These are phyloP conservation scores for Cryoendolithus antarcticus DNA, from an alignment of 2,329 filamentous ascomycete genomes.

Conservation along the genomic window DNA sequence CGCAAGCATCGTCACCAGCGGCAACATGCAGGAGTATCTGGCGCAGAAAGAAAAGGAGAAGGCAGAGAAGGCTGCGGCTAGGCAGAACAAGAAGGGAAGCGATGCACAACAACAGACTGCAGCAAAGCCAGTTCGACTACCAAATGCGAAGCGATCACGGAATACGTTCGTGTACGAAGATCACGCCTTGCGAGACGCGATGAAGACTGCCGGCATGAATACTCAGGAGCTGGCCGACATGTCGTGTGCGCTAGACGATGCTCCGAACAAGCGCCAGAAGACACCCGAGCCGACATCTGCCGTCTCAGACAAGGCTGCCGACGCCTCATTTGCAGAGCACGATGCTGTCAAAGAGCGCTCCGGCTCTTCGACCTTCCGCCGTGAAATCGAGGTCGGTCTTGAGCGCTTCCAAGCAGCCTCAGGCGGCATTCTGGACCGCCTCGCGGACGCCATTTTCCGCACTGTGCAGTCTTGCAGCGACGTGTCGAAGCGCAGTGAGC, in stretches of 20 bases:
- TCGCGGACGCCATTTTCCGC: conserved; percentile 72
- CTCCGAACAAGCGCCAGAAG: conserved; percentile 28
- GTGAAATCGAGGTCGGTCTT: conserved; percentile 63
- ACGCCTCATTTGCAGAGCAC: conserved; percentile 12
- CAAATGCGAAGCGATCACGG: conserved; percentile 58
- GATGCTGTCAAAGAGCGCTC: conserved; percentile 14
- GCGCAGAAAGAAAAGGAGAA: conserved; percentile 76
- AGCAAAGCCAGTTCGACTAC: conserved; percentile 48
- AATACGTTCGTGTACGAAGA: conserved; percentile 68
- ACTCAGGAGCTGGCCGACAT: conserved; percentile 37
- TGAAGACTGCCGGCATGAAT: conserved; percentile 38
- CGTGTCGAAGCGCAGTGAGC: conserved; percentile 66
- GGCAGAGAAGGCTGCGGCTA: conserved; percentile 48
- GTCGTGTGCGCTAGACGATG: conserved; percentile 39
- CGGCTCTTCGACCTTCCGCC: conserved; percentile 25
- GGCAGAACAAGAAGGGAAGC: conserved; percentile 37
- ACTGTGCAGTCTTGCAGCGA: conserved; percentile 75
- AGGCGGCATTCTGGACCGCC: conserved; percentile 64
- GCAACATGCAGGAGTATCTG: conserved; percentile 63
- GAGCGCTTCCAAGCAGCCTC: conserved; percentile 57
- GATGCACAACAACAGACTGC: conserved; percentile 44
- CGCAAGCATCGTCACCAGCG: conserved; percentile 70
- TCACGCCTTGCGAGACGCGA: conserved; percentile 40
- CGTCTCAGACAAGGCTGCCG: conserved; percentile 23
- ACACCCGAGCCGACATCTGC: conserved; percentile 24